Conservation (phyloP, 176 grass and related monocot genomes). For the Oryza longistaminata region DNA sequence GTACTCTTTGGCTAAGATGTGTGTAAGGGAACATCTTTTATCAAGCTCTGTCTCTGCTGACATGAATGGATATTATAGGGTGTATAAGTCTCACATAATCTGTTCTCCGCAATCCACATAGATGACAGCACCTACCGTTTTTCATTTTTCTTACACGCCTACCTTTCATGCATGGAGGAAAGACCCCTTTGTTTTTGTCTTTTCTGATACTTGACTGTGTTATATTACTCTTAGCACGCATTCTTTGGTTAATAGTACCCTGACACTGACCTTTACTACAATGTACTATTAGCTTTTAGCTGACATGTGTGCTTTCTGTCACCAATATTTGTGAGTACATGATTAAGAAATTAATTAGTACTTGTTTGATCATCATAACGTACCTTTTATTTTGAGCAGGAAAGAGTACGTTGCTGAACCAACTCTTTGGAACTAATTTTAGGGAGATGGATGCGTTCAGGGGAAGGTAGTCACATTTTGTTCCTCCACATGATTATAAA, state of each 20-base stretch:
- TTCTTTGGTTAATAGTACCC: background rate
- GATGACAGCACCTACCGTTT: too few relatives aligned
- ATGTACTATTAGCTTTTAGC: background rate
- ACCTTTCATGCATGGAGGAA: background rate
- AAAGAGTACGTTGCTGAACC: constrained; percentile 94
- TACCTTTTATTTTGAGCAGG: constrained; percentile 52
- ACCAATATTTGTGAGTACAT: background rate
- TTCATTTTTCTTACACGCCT: background rate
- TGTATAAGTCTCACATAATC: background rate
- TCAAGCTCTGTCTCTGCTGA: background rate
- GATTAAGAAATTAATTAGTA: background rate
- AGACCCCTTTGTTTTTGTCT: background rate
- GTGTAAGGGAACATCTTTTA: background rate
- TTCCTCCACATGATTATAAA: background rate
- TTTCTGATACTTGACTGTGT: background rate
- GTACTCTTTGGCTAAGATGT: background rate
- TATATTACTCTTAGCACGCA: background rate
- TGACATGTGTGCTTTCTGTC: background rate
- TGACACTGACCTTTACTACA: background rate
- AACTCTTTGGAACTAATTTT: constrained; percentile 86
- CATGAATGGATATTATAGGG: background rate
- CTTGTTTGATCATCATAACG: background rate
- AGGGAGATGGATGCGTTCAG: constrained; percentile 95
- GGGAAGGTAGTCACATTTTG: constrained; percentile 58
- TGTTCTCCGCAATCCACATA: background rate